These are phyloP conservation scores for Plectosphaerella cucumerina DNA, from an alignment of 2,329 filamentous ascomycete species.

Conservation along the genomic window DNA sequence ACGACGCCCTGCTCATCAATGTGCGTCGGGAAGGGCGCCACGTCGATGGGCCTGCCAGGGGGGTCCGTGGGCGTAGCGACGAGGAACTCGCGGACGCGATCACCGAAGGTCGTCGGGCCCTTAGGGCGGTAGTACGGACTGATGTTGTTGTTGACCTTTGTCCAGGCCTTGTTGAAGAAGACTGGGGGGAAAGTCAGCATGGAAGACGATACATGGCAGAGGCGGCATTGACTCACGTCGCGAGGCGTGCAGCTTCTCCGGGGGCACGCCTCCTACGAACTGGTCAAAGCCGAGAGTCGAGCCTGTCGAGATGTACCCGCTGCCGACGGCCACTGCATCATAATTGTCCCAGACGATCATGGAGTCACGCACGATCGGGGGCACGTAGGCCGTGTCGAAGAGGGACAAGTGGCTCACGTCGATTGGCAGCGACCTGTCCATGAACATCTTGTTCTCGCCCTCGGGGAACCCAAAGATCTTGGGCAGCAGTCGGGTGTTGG, in stretches of 20 bases:
- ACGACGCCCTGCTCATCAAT: slow-evolving; percentile 25
- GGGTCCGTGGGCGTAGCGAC: slow-evolving; percentile 22
- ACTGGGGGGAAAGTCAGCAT: slow-evolving; percentile 13
- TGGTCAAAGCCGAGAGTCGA: slow-evolving; percentile 42
- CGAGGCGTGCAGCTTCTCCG: slow-evolving; percentile 10
- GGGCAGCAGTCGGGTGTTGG: slow-evolving; percentile 1
- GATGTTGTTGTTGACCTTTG: slow-evolving; percentile 27
- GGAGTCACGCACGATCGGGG: slow-evolving; percentile 28
- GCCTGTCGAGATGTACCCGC: slow-evolving; percentile 18
- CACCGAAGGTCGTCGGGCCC: slow-evolving; percentile 13
- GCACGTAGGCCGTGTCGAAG: slow-evolving; percentile 38
- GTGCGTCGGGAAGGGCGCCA: slow-evolving; percentile 28
- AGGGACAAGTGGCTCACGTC: slow-evolving; percentile 32
- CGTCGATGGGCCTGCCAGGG: slow-evolving; percentile 23
- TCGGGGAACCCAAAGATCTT: slow-evolving; percentile 2
- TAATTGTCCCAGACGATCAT: slow-evolving; percentile 33
- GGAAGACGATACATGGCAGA: not conserved
- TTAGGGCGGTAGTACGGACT: slow-evolving; percentile 24
- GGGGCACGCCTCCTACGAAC: slow-evolving; percentile 38
- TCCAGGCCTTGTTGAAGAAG: slow-evolving; percentile 29
- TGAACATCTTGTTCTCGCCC: not conserved
- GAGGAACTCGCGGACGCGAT: slow-evolving; percentile 26
- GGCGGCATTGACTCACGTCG: not conserved
- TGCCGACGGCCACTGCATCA: slow-evolving; percentile 37
- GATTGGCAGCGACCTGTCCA: slow-evolving; percentile 9